Evolutionary conservation across 768 basidiomycete species (phyloP).

Genomic region (Pluteus cervinus): DNA sequence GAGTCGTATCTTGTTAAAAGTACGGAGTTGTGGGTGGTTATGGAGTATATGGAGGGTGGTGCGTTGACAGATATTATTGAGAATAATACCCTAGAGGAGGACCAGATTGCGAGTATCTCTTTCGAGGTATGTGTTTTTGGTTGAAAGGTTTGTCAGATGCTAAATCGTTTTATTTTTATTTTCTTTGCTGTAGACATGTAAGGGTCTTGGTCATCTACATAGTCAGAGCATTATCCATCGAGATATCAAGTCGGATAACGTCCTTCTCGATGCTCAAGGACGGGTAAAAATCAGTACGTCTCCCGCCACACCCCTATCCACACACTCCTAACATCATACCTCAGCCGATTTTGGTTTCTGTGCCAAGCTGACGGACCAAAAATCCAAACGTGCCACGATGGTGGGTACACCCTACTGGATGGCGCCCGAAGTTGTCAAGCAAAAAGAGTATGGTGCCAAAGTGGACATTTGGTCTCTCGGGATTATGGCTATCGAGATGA

Average conservation of each 20-base stretch:
- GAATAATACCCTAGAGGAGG: slow-evolving; percentile 91
- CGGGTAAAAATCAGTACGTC: slow-evolving; percentile 94
- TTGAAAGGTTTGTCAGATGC: slow-evolving; percentile 1
- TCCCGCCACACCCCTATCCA: not conserved
- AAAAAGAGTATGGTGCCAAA: slow-evolving; percentile 95
- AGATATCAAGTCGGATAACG: slow-evolving; percentile 96
- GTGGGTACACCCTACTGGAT: slow-evolving; percentile 98
- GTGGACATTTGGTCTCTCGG: slow-evolving; percentile 97
- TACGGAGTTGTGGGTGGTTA: slow-evolving; percentile 93
- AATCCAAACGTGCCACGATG: slow-evolving; percentile 97
- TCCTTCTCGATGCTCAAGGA: slow-evolving; percentile 87
- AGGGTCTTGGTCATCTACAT: slow-evolving; percentile 89
- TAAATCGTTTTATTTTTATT: not conserved
- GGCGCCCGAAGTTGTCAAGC: slow-evolving; percentile 98
- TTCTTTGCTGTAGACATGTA: slow-evolving; percentile 67
- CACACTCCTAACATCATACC: not conserved
- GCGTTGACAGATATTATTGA: slow-evolving; percentile 97
- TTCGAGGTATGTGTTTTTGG: slow-evolving; percentile 61
- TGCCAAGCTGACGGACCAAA: slow-evolving; percentile 92
- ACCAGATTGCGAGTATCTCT: slow-evolving; percentile 89
- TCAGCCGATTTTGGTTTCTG: slow-evolving; percentile 96
- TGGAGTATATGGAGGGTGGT: slow-evolving; percentile 99
- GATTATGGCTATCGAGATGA: slow-evolving; percentile 99
- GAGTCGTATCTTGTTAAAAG: slow-evolving; percentile 86
- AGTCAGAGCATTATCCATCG: slow-evolving; percentile 94